These are phyloP conservation scores for Rubus parviflorus DNA, from an alignment of 306 rosid genomes.

Conservation along the genomic window DNA sequence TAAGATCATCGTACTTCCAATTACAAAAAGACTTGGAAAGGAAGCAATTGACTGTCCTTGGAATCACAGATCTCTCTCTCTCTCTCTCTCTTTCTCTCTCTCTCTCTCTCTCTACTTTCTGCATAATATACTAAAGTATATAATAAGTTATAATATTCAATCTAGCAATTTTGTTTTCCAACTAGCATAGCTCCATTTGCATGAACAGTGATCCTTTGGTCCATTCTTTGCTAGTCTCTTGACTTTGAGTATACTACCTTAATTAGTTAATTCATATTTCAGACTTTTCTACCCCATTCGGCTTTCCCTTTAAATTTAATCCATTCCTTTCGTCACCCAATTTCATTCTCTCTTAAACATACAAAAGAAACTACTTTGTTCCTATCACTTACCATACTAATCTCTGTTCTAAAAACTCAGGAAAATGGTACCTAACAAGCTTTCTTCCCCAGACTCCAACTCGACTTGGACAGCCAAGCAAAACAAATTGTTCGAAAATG, in stretches of 20 bases:
- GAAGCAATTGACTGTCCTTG: slow-evolving; percentile 31
- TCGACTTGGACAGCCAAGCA: slow-evolving; percentile 54
- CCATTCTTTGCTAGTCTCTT: slow-evolving; percentile 28
- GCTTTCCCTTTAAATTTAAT: slow-evolving; percentile 12
- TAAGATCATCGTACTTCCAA: slow-evolving; percentile 23
- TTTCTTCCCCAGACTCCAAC: slow-evolving; percentile 30
- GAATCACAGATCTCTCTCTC: slow-evolving; percentile 18
- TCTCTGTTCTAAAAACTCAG: slow-evolving; percentile 17
- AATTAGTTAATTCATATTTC: slow-evolving; percentile 14
- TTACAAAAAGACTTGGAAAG: slow-evolving; percentile 24
- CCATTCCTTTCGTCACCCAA: slow-evolving; percentile 19
- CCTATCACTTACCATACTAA: slow-evolving; percentile 21
- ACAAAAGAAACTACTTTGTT: neutral
- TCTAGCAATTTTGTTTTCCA: slow-evolving; percentile 21
- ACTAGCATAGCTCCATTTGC: slow-evolving; percentile 30
- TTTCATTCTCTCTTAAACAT: slow-evolving; percentile 26
- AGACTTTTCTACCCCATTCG: slow-evolving; percentile 9
- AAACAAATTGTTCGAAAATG: slow-evolving; percentile 62
- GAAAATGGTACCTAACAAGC: slow-evolving; percentile 44
- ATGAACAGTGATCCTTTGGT: slow-evolving; percentile 28
- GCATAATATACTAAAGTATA: slow-evolving; percentile 14
- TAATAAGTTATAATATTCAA: slow-evolving; percentile 19
- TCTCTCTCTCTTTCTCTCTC: slow-evolving; percentile 5
- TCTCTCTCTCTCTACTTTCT: slow-evolving; percentile 27
- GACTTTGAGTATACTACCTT: slow-evolving; percentile 30